Evolutionary conservation across 2,329 filamentous ascomycete genomes (phyloP).

Genomic region (Aspergillus glaucus): DNA sequence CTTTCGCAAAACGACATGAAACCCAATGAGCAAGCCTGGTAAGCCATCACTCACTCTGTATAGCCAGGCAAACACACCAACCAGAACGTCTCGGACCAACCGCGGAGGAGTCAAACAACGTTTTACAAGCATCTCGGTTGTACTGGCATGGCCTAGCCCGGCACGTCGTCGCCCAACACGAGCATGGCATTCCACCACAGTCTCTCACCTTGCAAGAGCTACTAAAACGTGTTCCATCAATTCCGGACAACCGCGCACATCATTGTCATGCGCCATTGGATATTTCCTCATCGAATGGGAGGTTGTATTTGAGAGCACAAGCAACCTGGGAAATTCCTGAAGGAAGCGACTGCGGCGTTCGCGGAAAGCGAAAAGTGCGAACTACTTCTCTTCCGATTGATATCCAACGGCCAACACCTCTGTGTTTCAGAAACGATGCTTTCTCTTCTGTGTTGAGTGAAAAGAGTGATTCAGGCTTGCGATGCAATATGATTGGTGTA

Average conservation of each 20-base stretch:
- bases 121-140: neutral
- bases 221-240: neutral
- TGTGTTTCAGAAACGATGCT: too few relatives aligned
- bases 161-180: neutral
- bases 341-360: neutral
- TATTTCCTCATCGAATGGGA: neutral
- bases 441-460: too few relatives aligned
- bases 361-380: neutral
- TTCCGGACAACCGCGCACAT: neutral
- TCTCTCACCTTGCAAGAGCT: neutral
- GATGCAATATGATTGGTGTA: too few relatives aligned
- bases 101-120: neutral
- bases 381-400: too few relatives aligned
- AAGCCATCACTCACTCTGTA: neutral
- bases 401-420: too few relatives aligned
- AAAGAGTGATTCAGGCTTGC: too few relatives aligned
- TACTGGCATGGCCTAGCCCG: neutral
- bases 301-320: neutral
- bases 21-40: neutral
- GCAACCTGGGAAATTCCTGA: neutral
- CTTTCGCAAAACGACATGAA: neutral
- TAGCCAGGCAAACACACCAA: neutral
- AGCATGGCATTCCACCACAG: neutral
- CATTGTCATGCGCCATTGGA: neutral
- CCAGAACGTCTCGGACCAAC: neutral